Percentiles rank a stretch among this genome's conserved stretches.
phyloP scores from a whole-genome alignment of 2,329 filamentous ascomycete genomes.

The Diaporthe eres region DNA sequence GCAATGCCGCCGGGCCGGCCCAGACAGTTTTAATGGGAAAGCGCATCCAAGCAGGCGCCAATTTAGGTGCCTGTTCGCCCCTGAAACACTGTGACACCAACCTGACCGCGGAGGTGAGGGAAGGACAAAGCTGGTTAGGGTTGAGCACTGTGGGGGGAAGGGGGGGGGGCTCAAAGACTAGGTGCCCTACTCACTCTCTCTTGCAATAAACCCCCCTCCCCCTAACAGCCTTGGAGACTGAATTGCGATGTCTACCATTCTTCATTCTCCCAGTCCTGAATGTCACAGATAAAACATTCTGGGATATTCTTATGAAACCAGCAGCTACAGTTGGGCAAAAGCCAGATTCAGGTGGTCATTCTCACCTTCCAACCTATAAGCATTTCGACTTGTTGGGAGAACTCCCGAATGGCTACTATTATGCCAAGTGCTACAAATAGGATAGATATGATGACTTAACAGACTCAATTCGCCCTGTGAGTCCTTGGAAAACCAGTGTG shows the following conservation, averaged over 20 bases:
- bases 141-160: not conserved
- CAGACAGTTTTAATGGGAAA: not conserved
- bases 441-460: too few relatives aligned
- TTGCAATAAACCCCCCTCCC: too few relatives aligned
- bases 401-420: not conserved
- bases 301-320: not conserved
- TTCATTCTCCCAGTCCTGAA: not conserved
- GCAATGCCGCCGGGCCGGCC: constrained; percentile 6
- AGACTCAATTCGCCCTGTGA: too few relatives aligned
- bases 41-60: not conserved
- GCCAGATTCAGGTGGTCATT: not conserved
- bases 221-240: too few relatives aligned
- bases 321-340: not conserved
- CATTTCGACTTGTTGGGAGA: not conserved
- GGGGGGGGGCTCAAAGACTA: too few relatives aligned
- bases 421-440: too few relatives aligned
- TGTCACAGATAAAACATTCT: accelerated
- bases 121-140: not conserved
- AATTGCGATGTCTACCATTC: not conserved
- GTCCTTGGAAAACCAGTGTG: too few relatives aligned
- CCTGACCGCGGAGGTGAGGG: not conserved
- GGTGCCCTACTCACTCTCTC: too few relatives aligned
- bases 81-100: not conserved
- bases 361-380: not conserved
- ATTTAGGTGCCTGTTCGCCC: constrained; percentile 22